Base-by-base conservation (phyloP, 768 basidiomycete genomes). In the Megacollybia marginata region DNA sequence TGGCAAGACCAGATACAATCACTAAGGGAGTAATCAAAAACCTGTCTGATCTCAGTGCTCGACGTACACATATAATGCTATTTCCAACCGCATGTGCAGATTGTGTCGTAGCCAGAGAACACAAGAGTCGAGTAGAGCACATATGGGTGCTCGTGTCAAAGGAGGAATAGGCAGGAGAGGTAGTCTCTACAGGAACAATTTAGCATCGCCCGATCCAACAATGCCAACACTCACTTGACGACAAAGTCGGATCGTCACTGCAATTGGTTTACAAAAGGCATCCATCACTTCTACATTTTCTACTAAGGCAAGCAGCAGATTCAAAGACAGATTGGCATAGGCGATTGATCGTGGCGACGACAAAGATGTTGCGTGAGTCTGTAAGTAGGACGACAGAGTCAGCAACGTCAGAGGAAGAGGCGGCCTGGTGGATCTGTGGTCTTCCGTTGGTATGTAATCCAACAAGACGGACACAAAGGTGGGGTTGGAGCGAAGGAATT, bases 41-140 rank as follows among this genome's bases (percentile, higher is more conserved):
- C 35, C 16, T 20, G 32, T 50, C 36, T 10, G 45, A 43, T 19
- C 12, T 42, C n/a, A 19, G 5, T 28, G 13, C 11, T 9, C n/a
- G n/a, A 62, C 80, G 42, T 55, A 83, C 85, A 69, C 64, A 55
- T 83, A 85, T 6, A 75, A 74, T 28, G 70, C 65, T 0, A 76
- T 73, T 50, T 85, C 80, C 5, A 86, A 63, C 28, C 69, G 73
- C 55, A 75, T 83, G 49, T 85, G 80, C 31, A 87, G 64, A 57
- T 85, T 85, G 55, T 88, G 84, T 15, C 82, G 77, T 23, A 85
- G 61, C 82, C 83, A 87, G 12, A 87, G 67, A 6, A 82, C 70
- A 55, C 79, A 82, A 50, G 80, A 84, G 59, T 87, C 83, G n/a
- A 87, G 57, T 19, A 86, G 49, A 3, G 81, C 75, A 55, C 80